These are phyloP conservation scores for Rhododendron mucronatum DNA, from an alignment of 148 eudicot genomes.

Conservation along the genomic window DNA sequence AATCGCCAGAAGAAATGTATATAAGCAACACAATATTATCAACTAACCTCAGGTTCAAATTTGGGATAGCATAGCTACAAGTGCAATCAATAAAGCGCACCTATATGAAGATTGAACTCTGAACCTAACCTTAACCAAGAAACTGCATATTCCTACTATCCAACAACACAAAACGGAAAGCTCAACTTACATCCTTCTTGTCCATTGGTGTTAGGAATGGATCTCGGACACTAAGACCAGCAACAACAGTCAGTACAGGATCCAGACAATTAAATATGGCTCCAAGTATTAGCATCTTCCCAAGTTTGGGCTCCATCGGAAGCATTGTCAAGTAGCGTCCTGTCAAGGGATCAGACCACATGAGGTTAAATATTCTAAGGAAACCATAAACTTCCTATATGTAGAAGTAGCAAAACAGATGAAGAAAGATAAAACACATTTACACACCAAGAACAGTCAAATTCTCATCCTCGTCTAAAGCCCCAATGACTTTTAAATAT, in stretches of 20 bases:
- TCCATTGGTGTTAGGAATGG: conserved; percentile 94
- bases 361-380: conserved; percentile 5
- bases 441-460: conserved; percentile 67
- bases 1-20: background rate
- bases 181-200: conserved; percentile 84
- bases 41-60: background rate
- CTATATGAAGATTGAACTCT: background rate
- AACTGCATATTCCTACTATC: background rate
- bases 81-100: background rate
- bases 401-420: background rate
- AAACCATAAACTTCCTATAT: background rate
- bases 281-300: conserved; percentile 91
- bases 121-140: background rate
- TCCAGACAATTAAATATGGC: conserved; percentile 79
- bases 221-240: conserved; percentile 90
- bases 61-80: background rate
- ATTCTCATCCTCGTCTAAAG: conserved; percentile 77
- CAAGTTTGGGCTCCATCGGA: conserved; percentile 91
- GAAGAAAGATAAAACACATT: background rate
- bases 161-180: background rate
- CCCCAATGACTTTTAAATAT: conserved; percentile 85
- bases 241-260: conserved; percentile 84
- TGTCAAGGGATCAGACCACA: conserved; percentile 29
- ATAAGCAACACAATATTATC: background rate
- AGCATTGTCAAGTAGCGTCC: conserved; percentile 78